Evolutionary conservation across 2,329 filamentous ascomycete genomes (phyloP), one percentile per base, ranked within the genome.

Genomic region (Colletotrichum spaethianum): DNA sequence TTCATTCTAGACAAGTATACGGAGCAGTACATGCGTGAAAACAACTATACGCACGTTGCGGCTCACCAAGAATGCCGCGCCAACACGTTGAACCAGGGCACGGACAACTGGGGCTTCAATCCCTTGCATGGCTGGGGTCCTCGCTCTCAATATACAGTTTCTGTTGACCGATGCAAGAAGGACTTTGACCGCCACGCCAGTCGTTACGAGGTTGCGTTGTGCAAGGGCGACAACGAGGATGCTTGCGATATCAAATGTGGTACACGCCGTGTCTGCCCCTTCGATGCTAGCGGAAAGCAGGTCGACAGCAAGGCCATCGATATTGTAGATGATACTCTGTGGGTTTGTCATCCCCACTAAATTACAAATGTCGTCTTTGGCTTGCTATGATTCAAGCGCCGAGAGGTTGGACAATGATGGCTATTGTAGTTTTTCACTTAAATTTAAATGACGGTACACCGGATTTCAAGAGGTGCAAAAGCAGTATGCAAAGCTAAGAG

Each of bases 241-340:
- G 31, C 53, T 16, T 67, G 62, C 44, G 67, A 70, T 2, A 46
- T 70, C 48, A 67, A 61, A n/a, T 67, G 67, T 14, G 67, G 67
- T 3, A 36, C 60, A 16, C 62, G 63, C 31, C 53, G 67, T 7
- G 63, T 67, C 26, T 70, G 67, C 28, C 62, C 62, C 26, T 31
- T 36, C 0, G 53, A 65, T 18, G 63, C 33, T 33, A 20, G 26
- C 1, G 33, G 28, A 4, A 46, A 55, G 0, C 38, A 46, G 63
- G 44, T 70, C 6, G 55, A 70, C 8, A 70, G 62, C 55, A 67
- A 70, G 44, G 67, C 67, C 20, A 60, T 70, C 38, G 28, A 67
- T 28, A 26, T 67, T 2, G 44, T 52, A 12, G 62, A 67, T 11
- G 53, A 67, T 55, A 28, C 18, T n/a, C 44, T 67, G 16, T 70